Evolutionary conservation across 148 eudicot genomes (phyloP).

Genomic region (Rhododendron vialii): DNA sequence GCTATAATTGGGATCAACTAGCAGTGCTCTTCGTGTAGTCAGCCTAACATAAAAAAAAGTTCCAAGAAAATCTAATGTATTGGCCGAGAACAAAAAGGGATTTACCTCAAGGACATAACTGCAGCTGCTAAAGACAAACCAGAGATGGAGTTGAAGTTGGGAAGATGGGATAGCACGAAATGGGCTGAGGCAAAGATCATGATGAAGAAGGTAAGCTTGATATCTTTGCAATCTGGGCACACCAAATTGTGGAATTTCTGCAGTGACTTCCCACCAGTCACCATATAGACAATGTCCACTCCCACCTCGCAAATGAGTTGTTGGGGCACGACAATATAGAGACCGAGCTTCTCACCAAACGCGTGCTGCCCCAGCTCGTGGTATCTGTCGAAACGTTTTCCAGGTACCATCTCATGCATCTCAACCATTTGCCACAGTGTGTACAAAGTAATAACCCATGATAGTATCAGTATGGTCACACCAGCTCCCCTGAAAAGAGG

Average conservation of each 20-base stretch:
- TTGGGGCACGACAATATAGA: constrained; percentile 28
- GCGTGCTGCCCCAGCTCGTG: constrained; percentile 35
- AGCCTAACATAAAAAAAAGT: neutral
- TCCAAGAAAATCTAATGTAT: neutral
- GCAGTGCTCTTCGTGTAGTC: neutral
- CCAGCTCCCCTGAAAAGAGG: constrained; percentile 28
- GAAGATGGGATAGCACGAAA: constrained; percentile 34
- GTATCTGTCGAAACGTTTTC: constrained; percentile 35
- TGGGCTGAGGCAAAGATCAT: constrained; percentile 33
- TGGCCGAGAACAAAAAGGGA: neutral
- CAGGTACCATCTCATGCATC: constrained; percentile 35
- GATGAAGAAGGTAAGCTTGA: constrained; percentile 28
- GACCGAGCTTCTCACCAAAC: constrained; percentile 31
- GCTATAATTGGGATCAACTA: neutral
- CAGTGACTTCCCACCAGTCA: constrained; percentile 27
- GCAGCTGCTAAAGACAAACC: constrained; percentile 32
- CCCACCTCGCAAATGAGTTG: constrained; percentile 27
- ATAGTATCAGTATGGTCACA: constrained; percentile 17
- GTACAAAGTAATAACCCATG: constrained; percentile 33
- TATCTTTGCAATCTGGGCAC: constrained; percentile 17
- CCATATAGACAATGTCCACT: constrained; percentile 29
- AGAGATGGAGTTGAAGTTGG: constrained; percentile 29
- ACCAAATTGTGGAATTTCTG: constrained; percentile 24
- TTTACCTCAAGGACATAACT: constrained; percentile 34
- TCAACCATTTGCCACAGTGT: constrained; percentile 36